Evolutionary conservation across 164 flowering plant species (phyloP), one percentile per base, ranked within the genome.

Genomic region (Saururus chinensis): DNA sequence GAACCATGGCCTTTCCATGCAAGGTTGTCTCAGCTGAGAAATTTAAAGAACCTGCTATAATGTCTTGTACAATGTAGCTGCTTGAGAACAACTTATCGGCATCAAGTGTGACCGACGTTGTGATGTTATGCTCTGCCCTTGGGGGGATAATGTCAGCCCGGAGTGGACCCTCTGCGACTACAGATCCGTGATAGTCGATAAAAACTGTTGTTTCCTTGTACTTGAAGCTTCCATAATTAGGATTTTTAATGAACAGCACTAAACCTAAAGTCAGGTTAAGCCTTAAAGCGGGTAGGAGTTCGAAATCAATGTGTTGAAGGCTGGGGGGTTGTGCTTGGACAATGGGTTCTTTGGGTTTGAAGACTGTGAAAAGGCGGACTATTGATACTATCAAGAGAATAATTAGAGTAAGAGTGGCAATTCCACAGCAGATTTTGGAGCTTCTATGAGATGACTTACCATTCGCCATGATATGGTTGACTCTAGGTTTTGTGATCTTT

Each of bases 221-320:
- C 45, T 65, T 67, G 70, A 78, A 80, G 40, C 79, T 60, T 45
- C 77, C 82, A 37, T 76, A 80, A 53, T 80, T 82, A 1, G 51
- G 74, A 40, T 80, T 80, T 12, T 72, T 63, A 0, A 80, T 49
- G 0, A 73, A 67, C 21, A 74, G 14, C 2, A 20, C 35, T 7
- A 80, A 21, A 0, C 71, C 77, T 13, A 82, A 24, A 41, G 77
- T 57, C 9, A 74, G 64, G 24, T 75, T 80, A 7, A 79, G 61
- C 54, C 53, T 60, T 0, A 63, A 0, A 0, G 9, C 37, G n/a
- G 80, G 80, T 17, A 65, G 64, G 3, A 67, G 0, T 48, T 9
- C 40, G 9, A 65, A 51, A 0, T 71, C 20, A 1, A 75, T 6
- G 40, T 48, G 8, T 30, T 68, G 54, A 0, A 78, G 68, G 40